Evolutionary conservation across 257 asterid genomes (phyloP), one percentile per base, ranked within the genome.

Genomic region (Galeopsis tetrahit): DNA sequence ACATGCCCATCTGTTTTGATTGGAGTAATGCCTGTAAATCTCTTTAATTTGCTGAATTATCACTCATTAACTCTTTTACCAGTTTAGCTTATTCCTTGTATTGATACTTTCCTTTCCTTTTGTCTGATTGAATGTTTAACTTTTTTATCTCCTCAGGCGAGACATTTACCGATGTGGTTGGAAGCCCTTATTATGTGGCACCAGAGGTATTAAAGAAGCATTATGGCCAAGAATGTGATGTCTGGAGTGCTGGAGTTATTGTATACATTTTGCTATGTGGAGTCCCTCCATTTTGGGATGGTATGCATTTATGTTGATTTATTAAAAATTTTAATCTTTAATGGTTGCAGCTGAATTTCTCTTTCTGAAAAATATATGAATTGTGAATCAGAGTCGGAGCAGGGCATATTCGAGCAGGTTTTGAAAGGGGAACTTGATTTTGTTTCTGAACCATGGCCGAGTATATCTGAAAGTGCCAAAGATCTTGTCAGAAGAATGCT

Each of bases 231-330:
- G 95, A 84, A 62, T 86, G 91, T 70, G 95, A 88, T 69, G 84
- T 86, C 34, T 88, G 95, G 95, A 88, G 91, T 71, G 91, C 95
- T 28, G 95, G 91, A 63, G 90, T 88, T 43, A 88, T 88, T 43
- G 79, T 88, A 56, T 88, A 88, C 58, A 88, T 88, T 69, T 70
- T 88, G 72, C 79, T 88, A 35, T 69, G 91, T 67, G 95, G 95
- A 2, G 91, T 88, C 2, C 91, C 95, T 0, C 95, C 92, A 38
- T 88, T 85, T 57, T 86, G 92, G 92, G 95, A 81, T 56, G 95
- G 92, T 86, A 38, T 72, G 75, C 48, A 28, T 63, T 53, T 35
- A 13, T 10, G 1, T 60, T 52, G 11, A 74, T 13, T 53, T 33
- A 7, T 38, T 17, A 10, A 6, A 48, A 34, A 28, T 39, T 15